Evolutionary conservation across 768 basidiomycete genomes (phyloP).

Genomic region (Podaxis carcinomalis): DNA sequence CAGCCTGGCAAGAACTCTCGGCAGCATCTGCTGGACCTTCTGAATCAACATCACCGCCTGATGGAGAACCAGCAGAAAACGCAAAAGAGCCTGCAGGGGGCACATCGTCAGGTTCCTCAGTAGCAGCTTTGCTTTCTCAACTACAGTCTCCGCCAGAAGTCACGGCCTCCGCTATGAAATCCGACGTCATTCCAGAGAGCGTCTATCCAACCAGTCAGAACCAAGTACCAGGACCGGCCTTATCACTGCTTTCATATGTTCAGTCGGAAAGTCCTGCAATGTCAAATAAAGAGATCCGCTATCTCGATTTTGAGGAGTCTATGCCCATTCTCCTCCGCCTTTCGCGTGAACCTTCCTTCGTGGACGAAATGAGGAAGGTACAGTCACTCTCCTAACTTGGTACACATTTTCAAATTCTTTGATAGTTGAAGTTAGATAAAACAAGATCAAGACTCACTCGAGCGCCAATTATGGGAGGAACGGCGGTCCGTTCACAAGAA

Average conservation of each 20-base stretch:
- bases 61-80: constrained; percentile 6
- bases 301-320: constrained; percentile 25
- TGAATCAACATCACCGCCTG: constrained; percentile 5
- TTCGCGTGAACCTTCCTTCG: constrained; percentile 55
- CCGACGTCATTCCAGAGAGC: neutral
- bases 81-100: constrained; percentile 3
- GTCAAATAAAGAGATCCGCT: neutral
- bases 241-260: neutral
- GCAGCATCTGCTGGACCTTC: constrained; percentile 12
- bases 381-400: neutral
- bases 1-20: constrained; percentile 57
- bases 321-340: constrained; percentile 42
- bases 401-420: neutral
- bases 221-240: neutral
- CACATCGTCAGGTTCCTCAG: constrained; percentile 26
- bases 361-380: constrained; percentile 50
- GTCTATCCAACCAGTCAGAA: neutral
- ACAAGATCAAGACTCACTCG: constrained; percentile 65
- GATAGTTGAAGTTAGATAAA: constrained; percentile 46
- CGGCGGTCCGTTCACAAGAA: constrained; percentile 55
- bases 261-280: neutral
- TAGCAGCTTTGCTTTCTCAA: constrained; percentile 63
- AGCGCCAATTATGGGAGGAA: constrained; percentile 66
- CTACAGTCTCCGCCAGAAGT: constrained; percentile 35
- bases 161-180: neutral